Evolutionary conservation across 2,329 filamentous ascomycete genomes (phyloP).

Genomic region (Davidsoniella eucalypti): DNA sequence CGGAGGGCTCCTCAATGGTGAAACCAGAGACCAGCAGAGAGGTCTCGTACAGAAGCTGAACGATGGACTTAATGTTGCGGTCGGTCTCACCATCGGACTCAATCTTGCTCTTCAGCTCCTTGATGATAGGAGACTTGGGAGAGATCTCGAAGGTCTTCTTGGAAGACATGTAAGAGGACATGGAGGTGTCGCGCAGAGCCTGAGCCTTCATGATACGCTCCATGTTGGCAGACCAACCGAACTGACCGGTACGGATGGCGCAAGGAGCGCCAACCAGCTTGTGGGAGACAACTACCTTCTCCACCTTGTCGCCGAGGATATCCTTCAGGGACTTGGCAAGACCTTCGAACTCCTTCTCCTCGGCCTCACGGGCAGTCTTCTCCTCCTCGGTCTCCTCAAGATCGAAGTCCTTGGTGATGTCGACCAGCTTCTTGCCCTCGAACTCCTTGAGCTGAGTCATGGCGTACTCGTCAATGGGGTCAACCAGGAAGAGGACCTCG

Average conservation of each 20-base stretch:
- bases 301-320: conserved; percentile 96
- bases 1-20: conserved; percentile 97
- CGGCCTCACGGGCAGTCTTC: conserved; percentile 85
- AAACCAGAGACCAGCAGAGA: conserved; percentile 96
- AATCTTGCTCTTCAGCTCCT: conserved; percentile 99
- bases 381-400: conserved; percentile 99
- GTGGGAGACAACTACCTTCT: conserved; percentile 99
- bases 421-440: conserved; percentile 99
- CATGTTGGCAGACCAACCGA: conserved; percentile 99
- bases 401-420: conserved; percentile 99
- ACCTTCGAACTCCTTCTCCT: conserved; percentile 96
- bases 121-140: conserved; percentile 92
- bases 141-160: conserved; percentile 99
- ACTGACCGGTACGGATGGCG: conserved; percentile 98
- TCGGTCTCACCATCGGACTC: conserved; percentile 95
- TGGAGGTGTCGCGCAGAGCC: conserved; percentile 97
- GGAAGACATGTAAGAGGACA: conserved; percentile 99
- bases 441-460: conserved; percentile 99
- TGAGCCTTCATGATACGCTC: conserved; percentile 99
- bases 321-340: conserved; percentile 98
- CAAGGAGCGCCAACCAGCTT: conserved; percentile 90
- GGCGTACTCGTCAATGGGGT: conserved; percentile 98
- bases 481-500: conserved; percentile 97
- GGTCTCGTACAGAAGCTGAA: conserved; percentile 96
- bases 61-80: conserved; percentile 98